Evolutionary conservation across 1,284 basidiomycete genomes (phyloP).

Genomic region (Trichosporon asahii): DNA sequence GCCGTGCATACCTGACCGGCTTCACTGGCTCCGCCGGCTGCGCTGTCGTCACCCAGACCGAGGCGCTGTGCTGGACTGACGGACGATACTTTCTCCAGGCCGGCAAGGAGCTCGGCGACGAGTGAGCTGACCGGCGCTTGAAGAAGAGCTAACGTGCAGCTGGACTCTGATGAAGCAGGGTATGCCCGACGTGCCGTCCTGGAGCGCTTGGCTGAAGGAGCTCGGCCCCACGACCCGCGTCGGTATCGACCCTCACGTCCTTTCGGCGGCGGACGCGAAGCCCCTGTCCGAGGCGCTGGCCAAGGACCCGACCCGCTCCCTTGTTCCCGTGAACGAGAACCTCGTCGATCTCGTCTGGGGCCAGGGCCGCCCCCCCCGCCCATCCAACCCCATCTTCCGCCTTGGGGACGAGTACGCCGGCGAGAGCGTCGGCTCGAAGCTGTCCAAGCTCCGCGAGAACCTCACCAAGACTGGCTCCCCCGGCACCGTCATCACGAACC

Average conservation of each 20-base stretch:
- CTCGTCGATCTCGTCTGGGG: conserved; percentile 80
- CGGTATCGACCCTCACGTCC: conserved; percentile 75
- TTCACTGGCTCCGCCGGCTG: conserved; percentile 91
- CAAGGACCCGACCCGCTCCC: conserved; percentile 53
- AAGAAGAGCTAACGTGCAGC: conserved; percentile 58
- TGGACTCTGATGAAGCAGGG: conserved; percentile 94
- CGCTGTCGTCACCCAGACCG: conserved; percentile 70
- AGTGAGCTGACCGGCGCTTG: conserved; percentile 57
- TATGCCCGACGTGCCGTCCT: conserved; percentile 77
- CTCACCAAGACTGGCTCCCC: conserved; percentile 63
- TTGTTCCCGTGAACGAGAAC: conserved; percentile 67
- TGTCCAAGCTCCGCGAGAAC: conserved; percentile 64
- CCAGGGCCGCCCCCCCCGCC: conserved; percentile 61
- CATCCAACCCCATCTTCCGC: conserved; percentile 66
- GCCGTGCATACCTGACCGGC: conserved; percentile 82
- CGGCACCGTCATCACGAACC: conserved; percentile 70
- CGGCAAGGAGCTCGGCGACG: conserved; percentile 78
- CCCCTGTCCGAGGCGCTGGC: conserved; percentile 33
- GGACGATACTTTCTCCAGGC: conserved; percentile 94
- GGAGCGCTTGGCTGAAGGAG: conserved; percentile 77
- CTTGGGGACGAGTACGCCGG: conserved; percentile 65
- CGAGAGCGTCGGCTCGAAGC: conserved; percentile 64
- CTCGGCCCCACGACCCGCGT: conserved; percentile 63
- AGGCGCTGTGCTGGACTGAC: conserved; percentile 68
- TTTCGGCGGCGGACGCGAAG: conserved; percentile 60